phyloP scores from a whole-genome alignment of 805 yeast species.

The Candida chilensis region DNA sequence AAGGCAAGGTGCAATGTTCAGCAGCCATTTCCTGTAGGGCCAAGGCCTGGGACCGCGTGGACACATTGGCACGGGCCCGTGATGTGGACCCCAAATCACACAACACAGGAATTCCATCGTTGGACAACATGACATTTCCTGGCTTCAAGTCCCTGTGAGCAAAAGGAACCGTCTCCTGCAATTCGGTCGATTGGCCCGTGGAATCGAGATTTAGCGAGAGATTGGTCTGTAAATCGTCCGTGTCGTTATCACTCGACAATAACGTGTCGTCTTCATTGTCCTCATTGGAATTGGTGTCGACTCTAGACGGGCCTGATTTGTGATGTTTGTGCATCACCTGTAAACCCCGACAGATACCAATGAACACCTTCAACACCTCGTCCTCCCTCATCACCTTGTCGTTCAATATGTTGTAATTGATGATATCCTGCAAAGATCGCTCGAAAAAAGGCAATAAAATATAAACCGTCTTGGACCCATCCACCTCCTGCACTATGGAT shows the following conservation, averaged over 20 bases:
- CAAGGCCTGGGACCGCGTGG: conserved; percentile 61
- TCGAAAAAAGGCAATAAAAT: conserved; percentile 74
- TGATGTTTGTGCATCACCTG: conserved; percentile 66
- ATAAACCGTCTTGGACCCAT: conserved; percentile 74
- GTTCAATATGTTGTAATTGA: conserved; percentile 54
- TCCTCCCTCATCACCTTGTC: conserved; percentile 44
- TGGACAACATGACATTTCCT: conserved; percentile 74
- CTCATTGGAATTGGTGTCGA: conserved; percentile 2
- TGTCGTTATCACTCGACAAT: conserved; percentile 29
- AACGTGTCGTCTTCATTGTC: conserved; percentile 8
- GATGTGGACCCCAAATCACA: conserved; percentile 81
- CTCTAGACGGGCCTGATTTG: conserved; percentile 4
- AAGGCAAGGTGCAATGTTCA: conserved; percentile 80
- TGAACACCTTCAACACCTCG: conserved; percentile 53
- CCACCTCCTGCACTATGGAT: conserved; percentile 59
- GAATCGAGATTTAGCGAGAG: conserved; percentile 28
- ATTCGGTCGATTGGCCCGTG: conserved; percentile 46
- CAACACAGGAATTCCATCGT: conserved; percentile 68
- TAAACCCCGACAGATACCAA: conserved; percentile 69
- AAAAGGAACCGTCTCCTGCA: conserved; percentile 53
- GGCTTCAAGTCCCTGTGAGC: conserved; percentile 90
- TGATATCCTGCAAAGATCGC: conserved; percentile 77
- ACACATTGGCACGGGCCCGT: conserved; percentile 45
- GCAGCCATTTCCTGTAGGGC: conserved; percentile 73
- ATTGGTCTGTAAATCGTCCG: conserved; percentile 30